These are phyloP conservation scores for Yarrowia sp. DNA, from an alignment of 805 yeast species.

Conservation along the genomic window DNA sequence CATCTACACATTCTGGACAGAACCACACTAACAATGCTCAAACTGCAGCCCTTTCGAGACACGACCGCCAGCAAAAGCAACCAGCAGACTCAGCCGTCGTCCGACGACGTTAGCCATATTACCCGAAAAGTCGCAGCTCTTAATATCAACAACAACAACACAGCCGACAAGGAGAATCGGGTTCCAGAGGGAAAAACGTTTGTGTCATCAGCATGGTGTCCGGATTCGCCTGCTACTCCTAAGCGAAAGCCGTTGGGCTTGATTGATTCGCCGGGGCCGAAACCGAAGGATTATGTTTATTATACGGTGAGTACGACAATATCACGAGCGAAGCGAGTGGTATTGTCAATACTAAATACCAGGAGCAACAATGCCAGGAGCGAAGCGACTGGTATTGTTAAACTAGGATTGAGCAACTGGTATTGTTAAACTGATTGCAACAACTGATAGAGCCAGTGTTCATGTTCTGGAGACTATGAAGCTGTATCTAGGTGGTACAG, in stretches of 20 bases:
- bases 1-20: too few relatives aligned
- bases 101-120: not conserved
- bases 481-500: too few relatives aligned
- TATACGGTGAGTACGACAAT: slow-evolving; percentile 1
- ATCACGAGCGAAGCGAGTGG: not conserved
- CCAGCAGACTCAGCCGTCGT: not conserved
- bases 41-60: slow-evolving; percentile 3
- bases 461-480: too few relatives aligned
- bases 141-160: not conserved
- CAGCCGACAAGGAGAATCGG: slow-evolving; percentile 8
- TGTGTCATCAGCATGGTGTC: not conserved
- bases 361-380: too few relatives aligned
- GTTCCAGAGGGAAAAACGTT: not conserved
- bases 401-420: too few relatives aligned
- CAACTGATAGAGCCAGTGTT: too few relatives aligned
- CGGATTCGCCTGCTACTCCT: not conserved
- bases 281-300: slow-evolving; percentile 8
- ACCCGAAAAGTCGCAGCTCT: slow-evolving; percentile 15
- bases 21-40: too few relatives aligned
- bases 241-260: not conserved
- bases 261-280: slow-evolving; percentile 12
- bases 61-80: not conserved
- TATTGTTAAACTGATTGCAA: too few relatives aligned
- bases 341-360: too few relatives aligned
- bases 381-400: not conserved